Evolutionary conservation across 768 basidiomycete species (phyloP).

Genomic region (Rhizopogon vulgaris): DNA sequence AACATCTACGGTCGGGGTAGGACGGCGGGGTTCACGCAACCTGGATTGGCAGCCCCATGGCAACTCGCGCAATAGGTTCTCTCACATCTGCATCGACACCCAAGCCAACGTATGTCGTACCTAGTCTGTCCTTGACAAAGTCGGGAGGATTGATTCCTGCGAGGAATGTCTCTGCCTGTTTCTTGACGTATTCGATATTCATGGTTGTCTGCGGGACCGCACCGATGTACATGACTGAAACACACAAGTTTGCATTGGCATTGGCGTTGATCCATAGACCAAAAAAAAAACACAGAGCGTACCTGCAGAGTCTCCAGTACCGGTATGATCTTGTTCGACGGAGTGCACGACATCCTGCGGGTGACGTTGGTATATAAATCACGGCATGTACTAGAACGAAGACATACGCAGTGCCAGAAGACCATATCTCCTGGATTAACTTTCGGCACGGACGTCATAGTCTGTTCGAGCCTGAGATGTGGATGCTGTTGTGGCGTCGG

Average conservation of each 20-base stretch:
- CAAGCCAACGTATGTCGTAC: slow-evolving; percentile 31
- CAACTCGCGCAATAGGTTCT: slow-evolving; percentile 27
- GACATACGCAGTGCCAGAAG: slow-evolving; percentile 64
- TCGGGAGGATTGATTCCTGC: slow-evolving; percentile 66
- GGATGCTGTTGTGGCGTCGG: slow-evolving; percentile 58
- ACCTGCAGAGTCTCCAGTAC: slow-evolving; percentile 54
- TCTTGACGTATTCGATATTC: slow-evolving; percentile 55
- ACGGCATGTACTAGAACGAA: not conserved
- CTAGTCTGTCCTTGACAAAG: slow-evolving; percentile 48
- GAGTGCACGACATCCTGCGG: slow-evolving; percentile 40
- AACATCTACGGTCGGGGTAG: not conserved
- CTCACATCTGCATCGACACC: slow-evolving; percentile 36
- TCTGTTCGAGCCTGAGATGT: slow-evolving; percentile 54
- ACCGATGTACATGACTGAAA: slow-evolving; percentile 71
- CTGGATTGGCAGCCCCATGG: slow-evolving; percentile 37
- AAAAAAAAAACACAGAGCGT: not conserved
- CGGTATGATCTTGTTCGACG: slow-evolving; percentile 48
- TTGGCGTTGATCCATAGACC: not conserved
- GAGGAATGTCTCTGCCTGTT: slow-evolving; percentile 60
- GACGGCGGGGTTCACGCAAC: slow-evolving; percentile 3
- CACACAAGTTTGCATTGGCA: not conserved
- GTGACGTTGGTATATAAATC: not conserved
- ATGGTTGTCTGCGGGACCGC: slow-evolving; percentile 60
- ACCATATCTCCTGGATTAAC: slow-evolving; percentile 76
- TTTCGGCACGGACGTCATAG: slow-evolving; percentile 66